Evolutionary conservation across 1,139 yeast genomes (phyloP).

Genomic region (Hansenula lynferdii): DNA sequence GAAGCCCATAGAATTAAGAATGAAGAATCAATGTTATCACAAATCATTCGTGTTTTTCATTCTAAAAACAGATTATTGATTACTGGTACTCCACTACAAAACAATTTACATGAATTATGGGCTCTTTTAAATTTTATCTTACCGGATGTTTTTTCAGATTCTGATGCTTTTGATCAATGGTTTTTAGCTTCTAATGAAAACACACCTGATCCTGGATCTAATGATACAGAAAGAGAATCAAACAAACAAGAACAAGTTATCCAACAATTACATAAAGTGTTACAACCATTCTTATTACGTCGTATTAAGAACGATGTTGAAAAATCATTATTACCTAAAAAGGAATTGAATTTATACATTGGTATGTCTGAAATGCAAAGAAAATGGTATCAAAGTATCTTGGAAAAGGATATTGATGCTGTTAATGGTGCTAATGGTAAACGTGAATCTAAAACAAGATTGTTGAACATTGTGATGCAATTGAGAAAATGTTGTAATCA

Average conservation of each 20-base stretch:
- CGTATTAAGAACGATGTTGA: conserved; percentile 79
- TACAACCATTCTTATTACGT: conserved; percentile 70
- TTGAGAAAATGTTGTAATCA: conserved; percentile 80
- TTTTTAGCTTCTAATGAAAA: conserved; percentile 34
- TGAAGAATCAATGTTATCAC: conserved; percentile 70
- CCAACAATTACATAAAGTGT: conserved; percentile 83
- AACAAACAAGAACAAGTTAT: conserved; percentile 63
- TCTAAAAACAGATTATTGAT: conserved; percentile 65
- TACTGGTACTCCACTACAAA: conserved; percentile 81
- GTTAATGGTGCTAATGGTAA: conserved; percentile 78
- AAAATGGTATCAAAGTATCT: conserved; percentile 67
- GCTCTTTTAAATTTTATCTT: conserved; percentile 68
- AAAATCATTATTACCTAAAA: conserved; percentile 68
- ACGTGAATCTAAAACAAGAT: conserved; percentile 68
- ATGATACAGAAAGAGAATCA: conserved; percentile 28
- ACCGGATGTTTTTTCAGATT: conserved; percentile 76
- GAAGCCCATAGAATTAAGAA: conserved; percentile 82
- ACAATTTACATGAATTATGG: conserved; percentile 77
- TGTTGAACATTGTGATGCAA: conserved; percentile 79
- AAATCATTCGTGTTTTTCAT: conserved; percentile 68
- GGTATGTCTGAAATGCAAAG: conserved; percentile 76
- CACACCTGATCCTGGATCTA: conserved; percentile 28
- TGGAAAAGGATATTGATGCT: conserved; percentile 80
- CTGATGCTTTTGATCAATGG: conserved; percentile 74
- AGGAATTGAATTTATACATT: conserved; percentile 66